phyloP scores from a whole-genome alignment of 2,329 filamentous ascomycete species.

The Hypomyces rosellus region DNA sequence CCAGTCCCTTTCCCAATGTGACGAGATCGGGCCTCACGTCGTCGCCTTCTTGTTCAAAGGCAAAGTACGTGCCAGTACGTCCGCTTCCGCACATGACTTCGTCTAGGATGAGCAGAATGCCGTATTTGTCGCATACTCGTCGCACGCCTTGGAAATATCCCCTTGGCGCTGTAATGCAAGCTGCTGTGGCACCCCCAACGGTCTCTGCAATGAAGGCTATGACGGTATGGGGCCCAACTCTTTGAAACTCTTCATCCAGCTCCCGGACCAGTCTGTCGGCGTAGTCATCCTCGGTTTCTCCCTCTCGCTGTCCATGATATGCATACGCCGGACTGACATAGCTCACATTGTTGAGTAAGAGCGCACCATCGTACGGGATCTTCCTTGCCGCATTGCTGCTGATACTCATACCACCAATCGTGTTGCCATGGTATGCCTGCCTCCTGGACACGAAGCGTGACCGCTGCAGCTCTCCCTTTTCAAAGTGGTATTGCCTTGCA shows the following conservation, averaged over 20 bases:
- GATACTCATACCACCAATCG: slow-evolving; percentile 57
- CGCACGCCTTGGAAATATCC: slow-evolving; percentile 67
- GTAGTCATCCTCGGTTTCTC: slow-evolving; percentile 53
- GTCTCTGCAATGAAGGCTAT: slow-evolving; percentile 70
- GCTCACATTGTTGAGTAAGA: slow-evolving; percentile 39
- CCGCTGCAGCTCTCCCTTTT: slow-evolving; percentile 29
- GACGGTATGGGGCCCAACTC: slow-evolving; percentile 57
- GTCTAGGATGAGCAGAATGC: slow-evolving; percentile 69
- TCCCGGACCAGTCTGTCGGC: slow-evolving; percentile 55
- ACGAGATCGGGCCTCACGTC: slow-evolving; percentile 56
- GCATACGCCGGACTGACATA: slow-evolving; percentile 61
- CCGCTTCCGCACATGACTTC: slow-evolving; percentile 70
- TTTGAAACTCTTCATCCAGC: slow-evolving; percentile 60
- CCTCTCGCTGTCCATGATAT: slow-evolving; percentile 49
- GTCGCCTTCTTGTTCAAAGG: slow-evolving; percentile 53
- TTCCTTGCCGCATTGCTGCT: slow-evolving; percentile 57
- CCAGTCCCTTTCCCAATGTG: slow-evolving; percentile 60
- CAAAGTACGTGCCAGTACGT: slow-evolving; percentile 52
- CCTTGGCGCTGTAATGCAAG: slow-evolving; percentile 57
- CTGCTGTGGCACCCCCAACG: slow-evolving; percentile 61
- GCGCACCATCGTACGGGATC: slow-evolving; percentile 46
- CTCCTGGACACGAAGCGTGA: slow-evolving; percentile 35
- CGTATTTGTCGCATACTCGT: slow-evolving; percentile 62
- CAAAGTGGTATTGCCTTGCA: slow-evolving; percentile 42
- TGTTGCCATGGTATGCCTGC: slow-evolving; percentile 44